phyloP scores from a whole-genome alignment of 2,329 filamentous ascomycete genomes.

The Biscogniauxia marginata region DNA sequence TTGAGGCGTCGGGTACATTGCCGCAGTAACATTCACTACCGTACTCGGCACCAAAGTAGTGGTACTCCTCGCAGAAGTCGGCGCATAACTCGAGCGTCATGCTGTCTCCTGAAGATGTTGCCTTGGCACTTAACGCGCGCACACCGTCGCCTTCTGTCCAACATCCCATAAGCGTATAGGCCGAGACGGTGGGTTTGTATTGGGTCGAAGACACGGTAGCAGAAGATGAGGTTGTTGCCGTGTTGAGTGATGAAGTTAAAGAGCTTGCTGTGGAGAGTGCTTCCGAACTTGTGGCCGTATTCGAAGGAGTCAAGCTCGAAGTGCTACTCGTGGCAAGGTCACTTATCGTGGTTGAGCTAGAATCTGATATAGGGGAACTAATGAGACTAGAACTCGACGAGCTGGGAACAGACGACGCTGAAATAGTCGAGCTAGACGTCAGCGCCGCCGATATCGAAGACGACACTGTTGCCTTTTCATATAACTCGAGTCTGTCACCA shows the following conservation, averaged over 20 bases:
- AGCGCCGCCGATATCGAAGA: slow-evolving; percentile 5
- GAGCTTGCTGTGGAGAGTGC: neutral
- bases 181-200: slow-evolving; percentile 31
- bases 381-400: neutral
- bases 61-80: slow-evolving; percentile 36
- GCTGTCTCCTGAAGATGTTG: slow-evolving; percentile 13
- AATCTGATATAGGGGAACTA: neutral
- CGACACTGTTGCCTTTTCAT: slow-evolving; percentile 25
- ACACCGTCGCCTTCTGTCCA: slow-evolving; percentile 38
- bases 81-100: slow-evolving; percentile 42
- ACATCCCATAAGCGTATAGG: slow-evolving; percentile 40
- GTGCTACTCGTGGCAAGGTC: neutral
- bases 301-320: neutral
- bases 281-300: neutral
- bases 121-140: slow-evolving; percentile 34
- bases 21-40: slow-evolving; percentile 38
- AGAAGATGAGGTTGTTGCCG: slow-evolving; percentile 12
- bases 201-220: slow-evolving; percentile 12
- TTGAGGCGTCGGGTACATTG: slow-evolving; percentile 13
- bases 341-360: slow-evolving; percentile 9
- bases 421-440: slow-evolving; percentile 5
- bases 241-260: slow-evolving; percentile 2
- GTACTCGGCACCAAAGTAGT: slow-evolving; percentile 37
- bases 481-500: slow-evolving; percentile 38
- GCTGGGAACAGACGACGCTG: neutral